phyloP scores from a whole-genome alignment of 768 basidiomycete species.

The Strobilomyces confusus region DNA sequence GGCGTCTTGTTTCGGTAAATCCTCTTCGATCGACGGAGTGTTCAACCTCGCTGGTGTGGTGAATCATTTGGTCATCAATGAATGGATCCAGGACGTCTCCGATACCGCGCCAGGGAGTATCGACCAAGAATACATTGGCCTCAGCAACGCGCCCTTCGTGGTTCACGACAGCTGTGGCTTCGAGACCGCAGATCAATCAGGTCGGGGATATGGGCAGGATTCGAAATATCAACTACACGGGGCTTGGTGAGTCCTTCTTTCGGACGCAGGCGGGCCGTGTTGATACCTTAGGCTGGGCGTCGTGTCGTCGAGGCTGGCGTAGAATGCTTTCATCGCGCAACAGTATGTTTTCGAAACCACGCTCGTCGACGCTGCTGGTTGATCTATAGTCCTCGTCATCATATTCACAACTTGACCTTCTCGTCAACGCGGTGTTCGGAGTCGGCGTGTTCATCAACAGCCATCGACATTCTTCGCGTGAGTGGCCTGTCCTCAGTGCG shows the following conservation, averaged over 20 bases:
- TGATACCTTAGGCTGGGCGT: not conserved
- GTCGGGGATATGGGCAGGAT: not conserved
- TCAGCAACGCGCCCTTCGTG: not conserved
- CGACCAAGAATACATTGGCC: not conserved
- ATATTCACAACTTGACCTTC: conserved; percentile 4
- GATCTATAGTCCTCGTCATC: too few species aligned
- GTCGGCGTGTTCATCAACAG: too few species aligned
- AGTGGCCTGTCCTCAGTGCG: too few species aligned
- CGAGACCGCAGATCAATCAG: not conserved
- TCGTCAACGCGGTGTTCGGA: not conserved
- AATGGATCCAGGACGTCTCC: conserved; percentile 4
- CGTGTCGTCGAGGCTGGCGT: conserved; percentile 1
- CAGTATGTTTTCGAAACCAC: not conserved
- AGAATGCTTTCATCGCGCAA: conserved; percentile 4
- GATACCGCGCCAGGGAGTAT: conserved; percentile 3
- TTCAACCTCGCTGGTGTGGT: too few species aligned
- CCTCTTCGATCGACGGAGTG: too few species aligned
- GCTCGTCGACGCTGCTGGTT: too few species aligned
- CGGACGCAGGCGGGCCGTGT: not conserved
- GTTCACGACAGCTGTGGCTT: conserved; percentile 5
- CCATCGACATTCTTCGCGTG: too few species aligned
- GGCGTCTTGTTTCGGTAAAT: too few species aligned
- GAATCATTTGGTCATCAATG: too few species aligned
- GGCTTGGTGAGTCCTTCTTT: not conserved
- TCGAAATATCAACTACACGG: conserved; percentile 4